A percentile compares a stretch with the other conserved stretches of the same genome.
Conservation (phyloP, 2,329 filamentous ascomycete genomes). For the Emergomyces pasteurianus region DNA sequence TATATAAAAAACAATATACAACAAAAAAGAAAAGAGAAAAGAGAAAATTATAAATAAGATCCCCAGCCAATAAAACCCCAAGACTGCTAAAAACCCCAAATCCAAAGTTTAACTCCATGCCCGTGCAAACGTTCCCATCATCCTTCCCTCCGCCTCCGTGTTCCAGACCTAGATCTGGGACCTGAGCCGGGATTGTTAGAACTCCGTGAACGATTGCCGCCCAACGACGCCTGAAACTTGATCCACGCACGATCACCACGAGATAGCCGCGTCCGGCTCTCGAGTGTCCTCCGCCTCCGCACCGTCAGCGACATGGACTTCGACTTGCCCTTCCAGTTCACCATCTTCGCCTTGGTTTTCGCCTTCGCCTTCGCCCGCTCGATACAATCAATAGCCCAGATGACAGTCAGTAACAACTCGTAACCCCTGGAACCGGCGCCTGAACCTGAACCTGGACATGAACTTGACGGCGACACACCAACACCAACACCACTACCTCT, state of each 20-base stretch:
- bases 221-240: neutral
- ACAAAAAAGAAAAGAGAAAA: too few species aligned
- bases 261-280: conserved; percentile 1
- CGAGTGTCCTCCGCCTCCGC: neutral
- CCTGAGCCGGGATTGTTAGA: neutral
- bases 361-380: conserved; percentile 22
- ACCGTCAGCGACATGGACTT: neutral
- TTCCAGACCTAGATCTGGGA: neutral
- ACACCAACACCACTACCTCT: conserved; percentile 11
- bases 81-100: too few species aligned
- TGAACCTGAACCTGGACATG: too few species aligned
- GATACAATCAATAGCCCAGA: conserved; percentile 35
- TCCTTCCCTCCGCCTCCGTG: too few species aligned
- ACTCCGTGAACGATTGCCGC: neutral
- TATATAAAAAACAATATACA: too few species aligned
- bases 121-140: too few species aligned
- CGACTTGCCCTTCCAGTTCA: too few species aligned
- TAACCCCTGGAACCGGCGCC: conserved; percentile 27
- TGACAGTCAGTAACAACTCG: conserved; percentile 36
- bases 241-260: neutral
- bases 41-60: too few species aligned
- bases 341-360: neutral
- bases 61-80: too few species aligned
- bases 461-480: conserved; percentile 6
- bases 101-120: too few species aligned